phyloP scores from a whole-genome alignment of 768 basidiomycete genomes.

The Mycena vulgaris region DNA sequence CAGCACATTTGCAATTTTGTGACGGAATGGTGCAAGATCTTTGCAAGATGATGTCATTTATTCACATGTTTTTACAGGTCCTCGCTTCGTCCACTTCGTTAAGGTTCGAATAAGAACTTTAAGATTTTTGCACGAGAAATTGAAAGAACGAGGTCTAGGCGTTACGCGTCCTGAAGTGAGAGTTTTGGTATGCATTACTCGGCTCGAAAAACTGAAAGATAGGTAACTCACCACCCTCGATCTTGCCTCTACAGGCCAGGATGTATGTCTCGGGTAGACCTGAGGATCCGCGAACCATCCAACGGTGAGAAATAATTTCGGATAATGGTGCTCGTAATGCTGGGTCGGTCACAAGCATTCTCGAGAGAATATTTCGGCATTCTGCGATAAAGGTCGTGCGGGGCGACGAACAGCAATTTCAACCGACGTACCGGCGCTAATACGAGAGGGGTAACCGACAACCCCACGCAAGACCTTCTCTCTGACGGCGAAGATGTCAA shows the following conservation, averaged over 20 bases:
- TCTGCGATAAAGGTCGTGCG: constrained; percentile 60
- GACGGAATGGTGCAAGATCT: too few species aligned
- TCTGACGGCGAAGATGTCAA: constrained; percentile 96
- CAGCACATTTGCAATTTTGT: too few species aligned
- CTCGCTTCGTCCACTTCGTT: too few species aligned
- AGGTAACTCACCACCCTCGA: too few species aligned
- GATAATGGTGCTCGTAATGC: constrained; percentile 80
- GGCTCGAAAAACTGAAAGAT: too few species aligned
- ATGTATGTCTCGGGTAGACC: neutral
- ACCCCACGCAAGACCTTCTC: constrained; percentile 97
- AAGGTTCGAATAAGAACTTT: too few species aligned
- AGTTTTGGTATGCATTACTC: too few species aligned
- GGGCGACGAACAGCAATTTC: constrained; percentile 25
- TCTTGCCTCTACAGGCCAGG: neutral
- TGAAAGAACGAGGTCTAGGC: too few species aligned
- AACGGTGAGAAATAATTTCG: constrained; percentile 89
- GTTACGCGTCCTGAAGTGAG: too few species aligned
- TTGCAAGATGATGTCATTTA: too few species aligned
- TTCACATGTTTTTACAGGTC: too few species aligned
- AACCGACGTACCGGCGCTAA: constrained; percentile 81
- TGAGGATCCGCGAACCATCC: constrained; percentile 91
- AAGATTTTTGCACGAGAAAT: too few species aligned
- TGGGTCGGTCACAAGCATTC: constrained; percentile 96
- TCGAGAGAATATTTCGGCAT: constrained; percentile 91
- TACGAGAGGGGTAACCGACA: constrained; percentile 96